Evolutionary conservation across 2,329 filamentous ascomycete genomes (phyloP), one percentile per base, ranked within the genome.

Genomic region (Aspergillus eucalypticola): DNA sequence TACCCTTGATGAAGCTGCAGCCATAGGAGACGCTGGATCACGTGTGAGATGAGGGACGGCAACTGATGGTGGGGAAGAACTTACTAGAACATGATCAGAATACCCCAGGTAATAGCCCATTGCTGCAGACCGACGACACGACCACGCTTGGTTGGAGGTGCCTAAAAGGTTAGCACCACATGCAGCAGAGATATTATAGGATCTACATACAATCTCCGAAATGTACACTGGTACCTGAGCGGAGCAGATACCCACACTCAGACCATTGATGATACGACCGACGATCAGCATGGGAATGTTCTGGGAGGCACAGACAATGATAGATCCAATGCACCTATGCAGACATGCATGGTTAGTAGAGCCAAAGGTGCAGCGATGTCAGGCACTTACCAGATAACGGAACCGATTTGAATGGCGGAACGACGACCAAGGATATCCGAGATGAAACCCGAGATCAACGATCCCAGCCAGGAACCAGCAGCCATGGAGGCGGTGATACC

Each of bases 401-500:
- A 77, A 49, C 82, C 84, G 57, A 82, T 72, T 72, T 83, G 82
- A 63, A 87, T 85, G 3, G 83, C 73, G 5, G 67, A 75, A 67
- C 82, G 83, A 51, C 84, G 81, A 56, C 84, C 84, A 38, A 85
- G 72, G 8, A 73, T 78, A 69, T 88, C 86, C 19, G 84, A 83
- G 29, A 88, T 70, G 66, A 81, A 83, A 44, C 76, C 76, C 23
- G 85, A 87, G 52, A 76, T 60, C 44, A 88, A 74, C 60, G 85
- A 84, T 56, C 85, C 89, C 8, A 88, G 73, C 63, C 90, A 86
- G 4, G 88, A 91, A 15, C 90, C 89, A 51, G 85, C 88, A 15
- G 89, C 86, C 89, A 92, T 91, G 2, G 88, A 80, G 21, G 88
- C 88, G 2, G 88, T 90, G 72, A 91, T 91, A 49, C 83, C 88